Conservation (phyloP, 2,329 filamentous ascomycete genomes). For the Colletotrichum sp. region DNA sequence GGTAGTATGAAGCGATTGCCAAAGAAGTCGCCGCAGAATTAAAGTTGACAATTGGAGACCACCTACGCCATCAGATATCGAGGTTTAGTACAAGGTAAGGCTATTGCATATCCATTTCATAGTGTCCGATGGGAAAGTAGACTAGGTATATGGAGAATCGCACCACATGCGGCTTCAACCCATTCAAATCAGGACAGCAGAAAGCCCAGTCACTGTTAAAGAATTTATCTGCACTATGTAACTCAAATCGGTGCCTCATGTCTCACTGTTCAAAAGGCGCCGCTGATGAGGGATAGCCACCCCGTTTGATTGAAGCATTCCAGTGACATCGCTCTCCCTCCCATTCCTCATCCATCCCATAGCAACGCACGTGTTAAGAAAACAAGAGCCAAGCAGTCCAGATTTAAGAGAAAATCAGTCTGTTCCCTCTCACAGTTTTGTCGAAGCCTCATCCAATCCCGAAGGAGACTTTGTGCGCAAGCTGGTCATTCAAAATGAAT, state of each 20-base stretch:
- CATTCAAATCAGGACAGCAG: not conserved
- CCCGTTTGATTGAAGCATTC: slow-evolving; percentile 10
- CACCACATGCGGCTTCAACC: not conserved
- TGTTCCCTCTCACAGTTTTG: not conserved
- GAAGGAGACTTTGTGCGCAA: not conserved
- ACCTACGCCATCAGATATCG: accelerated
- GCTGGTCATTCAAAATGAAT: not conserved
- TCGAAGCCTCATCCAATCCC: not conserved
- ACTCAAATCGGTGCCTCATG: not conserved
- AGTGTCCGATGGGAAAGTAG: not conserved
- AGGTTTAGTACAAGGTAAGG: accelerated
- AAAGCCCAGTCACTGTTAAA: not conserved
- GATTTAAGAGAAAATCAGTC: not conserved
- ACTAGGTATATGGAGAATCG: not conserved
- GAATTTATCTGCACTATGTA: not conserved
- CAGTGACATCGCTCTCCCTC: not conserved
- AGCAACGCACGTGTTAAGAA: slow-evolving; percentile 1
- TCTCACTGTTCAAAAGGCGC: not conserved
- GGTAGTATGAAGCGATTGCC: not conserved
- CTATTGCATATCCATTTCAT: not conserved
- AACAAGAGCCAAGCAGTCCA: not conserved
- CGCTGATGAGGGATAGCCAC: not conserved
- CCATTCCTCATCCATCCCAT: not conserved
- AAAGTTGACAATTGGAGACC: not conserved
- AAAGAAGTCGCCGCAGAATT: accelerated